Base-by-base conservation (phyloP, 805 yeast genomes). In the Clavispora fructus region DNA sequence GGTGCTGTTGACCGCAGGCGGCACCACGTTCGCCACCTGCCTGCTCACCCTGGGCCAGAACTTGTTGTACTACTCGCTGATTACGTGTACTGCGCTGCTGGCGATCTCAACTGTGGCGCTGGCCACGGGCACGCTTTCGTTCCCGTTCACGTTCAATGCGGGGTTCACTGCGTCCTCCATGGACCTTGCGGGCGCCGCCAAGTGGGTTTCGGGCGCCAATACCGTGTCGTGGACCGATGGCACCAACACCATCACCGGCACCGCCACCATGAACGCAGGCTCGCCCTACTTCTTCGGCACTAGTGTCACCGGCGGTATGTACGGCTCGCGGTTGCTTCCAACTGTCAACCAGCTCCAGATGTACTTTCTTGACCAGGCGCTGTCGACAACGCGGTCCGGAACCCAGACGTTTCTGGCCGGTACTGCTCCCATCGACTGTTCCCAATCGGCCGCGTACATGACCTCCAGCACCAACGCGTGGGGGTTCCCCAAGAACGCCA, bases 131-230 rank as follows among this genome's bases (percentile, higher is more conserved):
- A 38, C 52, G 6, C 47, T 56, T 23, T 26, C 39, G 7, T 54
- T 64, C 42, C 63, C 65, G 9, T 26, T 62, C 33, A 39, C 59
- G 6, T 64, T 63, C 43, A 57, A 54, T 35, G 45, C 49, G 35
- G 41, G 41, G 5, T 28, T 45, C 6, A 45, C 44, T 13, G 28
- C 26, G 8, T 14, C 23, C 11, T 29, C 31, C 12, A 29, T 35
- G 10, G 62, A 63, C 44, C 35, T 58, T 32, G 30, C 50, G 26
- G 54, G 46, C 42, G 52, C 68, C 7, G 39, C 38, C 3, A 47
- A 53, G 25, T 60, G 53, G 40, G 35, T 35, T 10, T 42, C 48
- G 10, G 68, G 67, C 7, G 6, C 33, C 4, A 62, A 64, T 23
- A 53, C 58, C 14, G 44, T 59, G 7, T 46, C 50, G 4, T 59